These are phyloP conservation scores for Grifola frondosa DNA, from an alignment of 1,284 basidiomycete species.

Conservation along the genomic window DNA sequence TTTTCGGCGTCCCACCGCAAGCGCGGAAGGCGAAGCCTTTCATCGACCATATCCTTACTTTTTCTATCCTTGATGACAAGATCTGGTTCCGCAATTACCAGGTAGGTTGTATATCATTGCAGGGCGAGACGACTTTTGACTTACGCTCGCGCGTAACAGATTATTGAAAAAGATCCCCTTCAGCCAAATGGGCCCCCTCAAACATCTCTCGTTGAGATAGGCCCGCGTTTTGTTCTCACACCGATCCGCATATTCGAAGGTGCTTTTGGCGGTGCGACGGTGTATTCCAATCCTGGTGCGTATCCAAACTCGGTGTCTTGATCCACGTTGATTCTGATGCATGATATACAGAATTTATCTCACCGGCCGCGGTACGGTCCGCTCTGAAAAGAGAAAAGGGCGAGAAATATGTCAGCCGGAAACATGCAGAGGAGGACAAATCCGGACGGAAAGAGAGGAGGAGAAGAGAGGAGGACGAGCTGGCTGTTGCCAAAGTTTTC, in stretches of 20 bases:
- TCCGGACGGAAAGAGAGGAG: slow-evolving; percentile 66
- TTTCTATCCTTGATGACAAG: slow-evolving; percentile 93
- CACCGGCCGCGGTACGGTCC: slow-evolving; percentile 82
- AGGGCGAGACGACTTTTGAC: background rate
- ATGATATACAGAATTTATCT: slow-evolving; percentile 74
- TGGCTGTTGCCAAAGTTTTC: slow-evolving; percentile 89
- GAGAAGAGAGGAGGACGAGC: slow-evolving; percentile 72
- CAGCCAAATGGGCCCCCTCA: slow-evolving; percentile 75
- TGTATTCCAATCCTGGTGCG: slow-evolving; percentile 94
- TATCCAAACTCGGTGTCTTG: background rate
- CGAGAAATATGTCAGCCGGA: slow-evolving; percentile 77
- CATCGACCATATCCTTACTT: slow-evolving; percentile 96
- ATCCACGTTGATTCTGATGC: background rate
- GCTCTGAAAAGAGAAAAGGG: slow-evolving; percentile 73
- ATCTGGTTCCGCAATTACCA: slow-evolving; percentile 99
- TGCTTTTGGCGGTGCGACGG: slow-evolving; percentile 91
- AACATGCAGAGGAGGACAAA: slow-evolving; percentile 74
- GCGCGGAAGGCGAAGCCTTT: slow-evolving; percentile 95
- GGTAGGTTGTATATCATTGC: slow-evolving; percentile 41
- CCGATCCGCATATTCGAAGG: slow-evolving; percentile 99
- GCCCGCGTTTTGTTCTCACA: slow-evolving; percentile 95
- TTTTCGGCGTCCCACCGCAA: slow-evolving; percentile 90
- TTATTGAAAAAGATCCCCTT: slow-evolving; percentile 76
- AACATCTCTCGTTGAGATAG: slow-evolving; percentile 89
- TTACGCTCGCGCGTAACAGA: slow-evolving; percentile 55